Conservation (phyloP, 345 rosid species). For the Kandelia obovata region DNA sequence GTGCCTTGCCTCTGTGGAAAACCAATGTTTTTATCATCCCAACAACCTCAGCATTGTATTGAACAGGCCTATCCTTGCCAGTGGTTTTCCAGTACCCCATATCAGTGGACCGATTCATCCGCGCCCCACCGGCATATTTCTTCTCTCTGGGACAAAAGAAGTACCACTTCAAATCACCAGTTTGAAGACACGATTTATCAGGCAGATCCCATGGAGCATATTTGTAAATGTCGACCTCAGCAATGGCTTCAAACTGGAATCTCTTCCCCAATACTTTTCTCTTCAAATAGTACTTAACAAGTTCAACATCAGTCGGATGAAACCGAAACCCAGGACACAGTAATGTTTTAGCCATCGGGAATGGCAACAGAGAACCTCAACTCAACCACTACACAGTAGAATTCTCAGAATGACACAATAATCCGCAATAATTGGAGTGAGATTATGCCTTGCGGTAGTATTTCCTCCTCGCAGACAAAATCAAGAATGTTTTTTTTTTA, state of each 20-base stretch:
- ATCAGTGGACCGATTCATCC: conserved; percentile 45
- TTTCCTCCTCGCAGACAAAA: no score
- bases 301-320: conserved; percentile 77
- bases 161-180: conserved; percentile 71
- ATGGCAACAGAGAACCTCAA: conserved; percentile 1
- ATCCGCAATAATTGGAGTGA: background rate
- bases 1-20: conserved; percentile 53
- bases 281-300: conserved; percentile 60
- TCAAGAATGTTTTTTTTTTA: no score
- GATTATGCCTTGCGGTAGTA: no score
- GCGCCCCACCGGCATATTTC: conserved; percentile 49
- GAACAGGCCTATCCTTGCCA: conserved; percentile 61
- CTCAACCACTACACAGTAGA: background rate
- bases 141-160: conserved; percentile 70
- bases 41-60: conserved; percentile 29
- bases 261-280: conserved; percentile 57
- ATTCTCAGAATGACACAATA: background rate
- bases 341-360: conserved; percentile 36
- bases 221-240: conserved; percentile 58
- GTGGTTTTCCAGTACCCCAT: conserved; percentile 75
- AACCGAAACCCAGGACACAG: conserved; percentile 73
- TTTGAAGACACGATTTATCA: conserved; percentile 30
- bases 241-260: conserved; percentile 37
- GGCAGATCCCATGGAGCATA: conserved; percentile 68
- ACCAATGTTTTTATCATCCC: conserved; percentile 68